Conservation (phyloP, 1,284 basidiomycete species). For the Leccinum fallax region DNA sequence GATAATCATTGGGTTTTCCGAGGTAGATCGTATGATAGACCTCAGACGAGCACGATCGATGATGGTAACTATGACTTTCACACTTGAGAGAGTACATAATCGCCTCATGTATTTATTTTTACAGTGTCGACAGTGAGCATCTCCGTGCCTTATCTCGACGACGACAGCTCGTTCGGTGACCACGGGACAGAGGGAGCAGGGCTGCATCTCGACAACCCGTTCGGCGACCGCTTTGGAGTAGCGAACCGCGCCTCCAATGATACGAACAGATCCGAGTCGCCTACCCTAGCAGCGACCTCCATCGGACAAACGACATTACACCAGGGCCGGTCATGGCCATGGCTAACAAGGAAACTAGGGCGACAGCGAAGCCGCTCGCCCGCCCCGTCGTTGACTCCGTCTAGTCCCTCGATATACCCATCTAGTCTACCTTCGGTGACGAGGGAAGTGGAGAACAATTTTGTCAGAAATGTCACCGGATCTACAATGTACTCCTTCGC, state of each 20-base stretch:
- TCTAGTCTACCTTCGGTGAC: conserved; percentile 9
- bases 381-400: conserved; percentile 7
- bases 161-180: neutral
- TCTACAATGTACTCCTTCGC: neutral
- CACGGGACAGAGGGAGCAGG: neutral
- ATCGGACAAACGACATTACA: neutral
- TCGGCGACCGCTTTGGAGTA: conserved; percentile 1
- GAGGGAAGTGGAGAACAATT: neutral
- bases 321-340: neutral
- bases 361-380: conserved; percentile 3
- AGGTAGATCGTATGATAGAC: conserved; percentile 23
- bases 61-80: neutral
- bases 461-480: neutral
- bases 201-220: neutral
- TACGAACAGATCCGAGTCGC: conserved; percentile 13
- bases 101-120: neutral
- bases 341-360: neutral
- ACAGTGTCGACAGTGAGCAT: neutral
- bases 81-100: conserved; percentile 1
- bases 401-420: conserved; percentile 19
- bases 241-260: neutral
- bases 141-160: neutral
- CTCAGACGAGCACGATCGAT: conserved; percentile 17
- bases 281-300: conserved; percentile 19
- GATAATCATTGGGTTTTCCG: conserved; percentile 32